Base-by-base conservation (phyloP, 352 stramenopile species). In the Pythium phragmitis region DNA sequence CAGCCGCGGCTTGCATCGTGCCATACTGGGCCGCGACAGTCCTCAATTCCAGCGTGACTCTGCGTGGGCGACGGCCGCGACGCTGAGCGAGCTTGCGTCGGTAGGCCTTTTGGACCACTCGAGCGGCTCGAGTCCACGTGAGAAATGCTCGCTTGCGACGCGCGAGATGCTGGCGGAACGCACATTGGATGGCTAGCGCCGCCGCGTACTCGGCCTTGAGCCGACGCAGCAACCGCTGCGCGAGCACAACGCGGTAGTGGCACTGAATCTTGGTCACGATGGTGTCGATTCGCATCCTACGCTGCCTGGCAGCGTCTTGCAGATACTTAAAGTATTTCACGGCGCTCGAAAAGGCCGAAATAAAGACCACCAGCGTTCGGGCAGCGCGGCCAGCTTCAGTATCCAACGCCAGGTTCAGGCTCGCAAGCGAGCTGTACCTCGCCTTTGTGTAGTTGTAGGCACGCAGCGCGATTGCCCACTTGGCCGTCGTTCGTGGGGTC, bases 151-250 rank as follows among this genome's bases (percentile, higher is more conserved):
- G 19, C 13, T 57, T 69, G 14, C 81, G 77, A 16, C 81, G 76
- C 4, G 85, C 85, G 49, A 94, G 75, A 48, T 83, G 70, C 50
- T 91, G 82, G 0, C 85, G 81, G 19, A 82, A 89, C 2, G 75
- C 76, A 57, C 85, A 92, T 63, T 94, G 82, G 50, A 94, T 86
- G 5, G 54, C 43, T 7, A 86, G 33, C 0, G 81, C 76, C 0
- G 77, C 73, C 1, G 50, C 30, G 37, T 71, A 85, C 57, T 80
- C 67, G 21, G 51, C 53, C 19, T 69, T 56, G 7, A 77, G 68
- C 14, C 60, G 65, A 13, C 53, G 63, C 2, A 89, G 62, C 26
- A 70, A 37, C 1, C 26, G 55, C 26, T 67, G 65, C 0, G 85
- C 72, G 11, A 63, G 61, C 2, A 67, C 34, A 3, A 69, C 61